A percentile compares a stretch with the other conserved stretches of the same genome.
Evolutionary conservation across 108 stramenopile species (phyloP).

Genomic region (Cylindrotheca fusiformis): DNA sequence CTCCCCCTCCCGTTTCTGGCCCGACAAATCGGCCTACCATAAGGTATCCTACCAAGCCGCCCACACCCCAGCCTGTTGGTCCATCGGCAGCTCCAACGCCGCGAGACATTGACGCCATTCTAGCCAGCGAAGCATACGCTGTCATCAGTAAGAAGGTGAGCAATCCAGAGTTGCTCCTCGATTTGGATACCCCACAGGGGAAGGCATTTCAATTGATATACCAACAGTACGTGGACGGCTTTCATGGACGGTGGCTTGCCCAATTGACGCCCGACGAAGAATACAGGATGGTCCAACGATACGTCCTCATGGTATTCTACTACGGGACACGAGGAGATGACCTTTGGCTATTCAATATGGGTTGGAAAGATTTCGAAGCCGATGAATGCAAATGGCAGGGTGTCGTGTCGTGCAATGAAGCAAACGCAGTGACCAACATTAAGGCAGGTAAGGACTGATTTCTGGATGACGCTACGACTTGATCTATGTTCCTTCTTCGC

Average conservation of each 20-base stretch:
- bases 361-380: constrained; percentile 38
- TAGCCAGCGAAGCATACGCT: not conserved
- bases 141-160: not conserved
- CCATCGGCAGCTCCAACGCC: no score
- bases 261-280: not conserved
- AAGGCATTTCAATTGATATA: constrained; percentile 26
- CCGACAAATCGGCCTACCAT: no score
- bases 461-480: no score
- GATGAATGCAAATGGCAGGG: constrained; percentile 61
- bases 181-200: constrained; percentile 31
- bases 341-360: constrained; percentile 21
- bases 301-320: constrained; percentile 43
- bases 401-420: constrained; percentile 12
- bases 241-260: not conserved
- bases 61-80: no score
- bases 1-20: no score
- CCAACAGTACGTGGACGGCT: not conserved
- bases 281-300: constrained; percentile 34
- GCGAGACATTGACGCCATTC: no score
- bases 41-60: no score
- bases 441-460: constrained; percentile 29
- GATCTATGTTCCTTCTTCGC: no score
- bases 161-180: constrained; percentile 13
- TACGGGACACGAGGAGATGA: constrained; percentile 38
- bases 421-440: constrained; percentile 9